Percentiles rank a stretch among this genome's conserved stretches.
Conservation (phyloP, 208 protist species). For the Leishmania guyanensis region DNA sequence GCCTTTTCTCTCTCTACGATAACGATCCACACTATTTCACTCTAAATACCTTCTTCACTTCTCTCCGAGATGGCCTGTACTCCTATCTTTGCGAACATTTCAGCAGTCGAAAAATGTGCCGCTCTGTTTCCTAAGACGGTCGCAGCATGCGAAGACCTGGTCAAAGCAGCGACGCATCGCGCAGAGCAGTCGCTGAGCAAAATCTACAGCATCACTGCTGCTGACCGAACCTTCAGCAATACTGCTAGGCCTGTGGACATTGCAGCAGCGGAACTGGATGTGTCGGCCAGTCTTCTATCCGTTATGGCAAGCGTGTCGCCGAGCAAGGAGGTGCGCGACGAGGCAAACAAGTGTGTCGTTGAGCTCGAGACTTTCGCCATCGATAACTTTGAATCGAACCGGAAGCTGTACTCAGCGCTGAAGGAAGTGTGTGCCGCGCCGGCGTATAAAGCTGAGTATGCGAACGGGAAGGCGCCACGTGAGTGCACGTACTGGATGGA, state of each 20-base stretch:
- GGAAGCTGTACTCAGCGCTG: slow-evolving; percentile 63
- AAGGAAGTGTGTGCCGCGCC: slow-evolving; percentile 37
- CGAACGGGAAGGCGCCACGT: slow-evolving; percentile 20
- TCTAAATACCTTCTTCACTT: not conserved
- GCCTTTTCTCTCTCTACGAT: not conserved
- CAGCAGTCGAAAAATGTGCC: slow-evolving; percentile 46
- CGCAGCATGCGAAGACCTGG: slow-evolving; percentile 48
- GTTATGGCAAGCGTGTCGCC: slow-evolving; percentile 62
- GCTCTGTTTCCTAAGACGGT: slow-evolving; percentile 70
- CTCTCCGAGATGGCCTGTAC: slow-evolving; percentile 18
- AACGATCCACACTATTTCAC: not conserved
- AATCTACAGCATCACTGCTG: slow-evolving; percentile 40
- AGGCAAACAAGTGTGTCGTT: slow-evolving; percentile 61
- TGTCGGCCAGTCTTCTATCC: slow-evolving; percentile 66
- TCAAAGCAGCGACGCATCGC: slow-evolving; percentile 49
- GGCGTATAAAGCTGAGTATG: slow-evolving; percentile 49
- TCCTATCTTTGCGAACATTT: slow-evolving; percentile 59
- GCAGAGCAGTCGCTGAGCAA: slow-evolving; percentile 45
- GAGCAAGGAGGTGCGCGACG: slow-evolving; percentile 63
- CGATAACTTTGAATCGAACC: slow-evolving; percentile 73
- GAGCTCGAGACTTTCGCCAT: slow-evolving; percentile 70
- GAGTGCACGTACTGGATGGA: slow-evolving; percentile 80
- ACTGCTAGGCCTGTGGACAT: slow-evolving; percentile 60
- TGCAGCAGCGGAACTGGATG: slow-evolving; percentile 50
- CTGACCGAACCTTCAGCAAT: slow-evolving; percentile 55